These are phyloP conservation scores for Lentinus polychrous DNA, from an alignment of 1,284 basidiomycete genomes.

Conservation along the genomic window DNA sequence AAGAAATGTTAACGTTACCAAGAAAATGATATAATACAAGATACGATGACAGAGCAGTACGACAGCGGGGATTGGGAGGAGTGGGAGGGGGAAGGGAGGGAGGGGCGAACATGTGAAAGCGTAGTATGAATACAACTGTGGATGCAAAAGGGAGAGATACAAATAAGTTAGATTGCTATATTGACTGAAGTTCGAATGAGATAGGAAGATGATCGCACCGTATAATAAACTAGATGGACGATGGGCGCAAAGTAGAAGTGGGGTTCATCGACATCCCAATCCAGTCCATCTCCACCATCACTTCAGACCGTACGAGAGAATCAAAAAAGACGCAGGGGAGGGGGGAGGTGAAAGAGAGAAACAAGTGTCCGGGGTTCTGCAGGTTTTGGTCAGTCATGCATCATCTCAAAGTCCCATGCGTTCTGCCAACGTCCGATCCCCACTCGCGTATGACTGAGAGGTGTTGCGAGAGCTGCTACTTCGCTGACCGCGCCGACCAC, in stretches of 20 bases:
- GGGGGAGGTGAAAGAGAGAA: not conserved
- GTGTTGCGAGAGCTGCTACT: conserved; percentile 21
- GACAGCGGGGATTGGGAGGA: conserved; percentile 7
- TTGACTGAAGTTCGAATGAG: conserved; percentile 16
- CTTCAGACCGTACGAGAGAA: conserved; percentile 5
- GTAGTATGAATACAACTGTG: conserved; percentile 30
- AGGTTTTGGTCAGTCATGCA: too few relatives aligned
- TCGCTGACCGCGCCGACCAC: conserved; percentile 23
- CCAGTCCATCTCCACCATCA: conserved; percentile 9
- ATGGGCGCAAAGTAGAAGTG: conserved; percentile 13
- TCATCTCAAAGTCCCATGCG: conserved; percentile 42
- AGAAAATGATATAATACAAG: conserved; percentile 12
- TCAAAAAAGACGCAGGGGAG: conserved; percentile 4
- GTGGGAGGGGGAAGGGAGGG: not conserved
- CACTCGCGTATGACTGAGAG: conserved; percentile 22
- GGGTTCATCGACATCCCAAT: conserved; percentile 9
- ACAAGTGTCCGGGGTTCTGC: too few relatives aligned
- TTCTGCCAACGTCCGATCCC: conserved; percentile 75
- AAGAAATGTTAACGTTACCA: not conserved
- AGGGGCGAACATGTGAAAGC: conserved; percentile 10
- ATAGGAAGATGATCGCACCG: conserved; percentile 30
- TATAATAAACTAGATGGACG: conserved; percentile 36
- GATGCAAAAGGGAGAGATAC: conserved; percentile 14
- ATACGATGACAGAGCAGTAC: conserved; percentile 24
- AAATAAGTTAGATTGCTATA: conserved; percentile 23